Conservation (phyloP, 495 filamentous ascomycete genomes). For the Aspergillus homomorphus region DNA sequence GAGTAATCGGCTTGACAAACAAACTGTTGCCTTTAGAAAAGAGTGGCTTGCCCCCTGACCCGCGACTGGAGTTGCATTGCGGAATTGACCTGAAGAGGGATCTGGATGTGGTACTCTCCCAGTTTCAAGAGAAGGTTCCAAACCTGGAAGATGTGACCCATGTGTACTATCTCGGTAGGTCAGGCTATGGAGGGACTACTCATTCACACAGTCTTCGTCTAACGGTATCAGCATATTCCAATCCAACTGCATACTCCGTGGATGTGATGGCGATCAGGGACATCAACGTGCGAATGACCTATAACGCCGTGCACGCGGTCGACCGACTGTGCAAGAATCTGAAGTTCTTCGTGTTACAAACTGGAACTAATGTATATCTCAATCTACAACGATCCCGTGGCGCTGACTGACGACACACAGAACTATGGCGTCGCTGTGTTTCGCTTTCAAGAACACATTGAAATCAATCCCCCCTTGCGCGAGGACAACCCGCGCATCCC, state of each 20-base stretch:
- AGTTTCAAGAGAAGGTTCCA: slow-evolving; percentile 22
- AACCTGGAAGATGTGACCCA: slow-evolving; percentile 28
- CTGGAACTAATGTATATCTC: slow-evolving; percentile 34
- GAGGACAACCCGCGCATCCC: slow-evolving; percentile 38
- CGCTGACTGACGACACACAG: slow-evolving; percentile 4
- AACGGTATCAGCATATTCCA: slow-evolving; percentile 18
- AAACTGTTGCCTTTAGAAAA: slow-evolving; percentile 16
- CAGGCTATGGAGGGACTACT: neutral
- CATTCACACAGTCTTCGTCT: neutral
- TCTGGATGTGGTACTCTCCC: slow-evolving; percentile 15
- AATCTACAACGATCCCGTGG: neutral
- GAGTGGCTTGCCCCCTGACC: slow-evolving; percentile 21
- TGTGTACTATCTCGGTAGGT: slow-evolving; percentile 29
- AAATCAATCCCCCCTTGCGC: slow-evolving; percentile 26
- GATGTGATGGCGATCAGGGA: slow-evolving; percentile 19
- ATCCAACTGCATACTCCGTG: slow-evolving; percentile 21
- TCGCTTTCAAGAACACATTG: slow-evolving; percentile 19
- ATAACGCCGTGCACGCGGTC: slow-evolving; percentile 21
- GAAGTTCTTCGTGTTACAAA: slow-evolving; percentile 39
- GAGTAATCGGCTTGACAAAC: slow-evolving; percentile 27
- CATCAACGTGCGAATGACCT: slow-evolving; percentile 24
- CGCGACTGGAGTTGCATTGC: slow-evolving; percentile 20
- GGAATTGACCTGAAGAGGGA: slow-evolving; percentile 21
- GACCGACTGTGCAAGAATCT: slow-evolving; percentile 29
- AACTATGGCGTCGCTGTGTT: slow-evolving; percentile 41